Evolutionary conservation across 139 green algal species (phyloP).

Genomic region (Chlamydomonas sphaeroides): DNA sequence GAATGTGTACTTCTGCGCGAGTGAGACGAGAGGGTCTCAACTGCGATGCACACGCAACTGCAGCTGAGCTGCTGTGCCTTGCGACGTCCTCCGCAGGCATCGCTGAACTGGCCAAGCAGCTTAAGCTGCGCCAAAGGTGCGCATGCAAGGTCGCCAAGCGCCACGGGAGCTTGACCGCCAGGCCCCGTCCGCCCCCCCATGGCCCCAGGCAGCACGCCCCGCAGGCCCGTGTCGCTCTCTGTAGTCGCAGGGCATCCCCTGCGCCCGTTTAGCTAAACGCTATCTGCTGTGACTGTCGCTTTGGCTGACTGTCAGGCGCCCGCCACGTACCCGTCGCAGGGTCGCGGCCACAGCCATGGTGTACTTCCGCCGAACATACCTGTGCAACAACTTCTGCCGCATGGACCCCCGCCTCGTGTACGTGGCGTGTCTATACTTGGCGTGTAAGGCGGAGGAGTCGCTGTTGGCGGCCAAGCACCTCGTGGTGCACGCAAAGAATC

Average conservation of each 20-base stretch:
- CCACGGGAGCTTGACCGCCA: no score
- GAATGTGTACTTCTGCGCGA: slow-evolving; percentile 59
- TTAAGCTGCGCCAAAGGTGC: slow-evolving; percentile 56
- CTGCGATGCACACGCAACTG: no score
- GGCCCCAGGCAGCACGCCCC: background rate
- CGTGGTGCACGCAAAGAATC: slow-evolving; percentile 57
- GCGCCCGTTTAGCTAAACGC: no score
- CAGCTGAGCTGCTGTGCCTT: no score
- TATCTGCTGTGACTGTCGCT: no score
- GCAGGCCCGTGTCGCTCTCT: no score
- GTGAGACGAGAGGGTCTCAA: no score
- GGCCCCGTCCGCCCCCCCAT: background rate
- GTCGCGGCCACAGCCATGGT: slow-evolving; percentile 69
- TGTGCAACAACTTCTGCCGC: slow-evolving; percentile 55
- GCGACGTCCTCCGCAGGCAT: slow-evolving; percentile 66
- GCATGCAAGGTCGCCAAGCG: no score
- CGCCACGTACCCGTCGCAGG: slow-evolving; percentile 10
- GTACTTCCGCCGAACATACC: slow-evolving; percentile 75
- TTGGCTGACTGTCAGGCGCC: no score
- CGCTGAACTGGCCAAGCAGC: slow-evolving; percentile 57
- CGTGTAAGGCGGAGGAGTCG: slow-evolving; percentile 83
- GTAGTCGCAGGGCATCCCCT: no score
- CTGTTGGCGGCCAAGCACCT: slow-evolving; percentile 77
- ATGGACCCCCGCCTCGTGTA: slow-evolving; percentile 76
- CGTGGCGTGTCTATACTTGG: slow-evolving; percentile 81